These are phyloP conservation scores for Beauveria sp. DNA, from an alignment of 2,329 filamentous ascomycete species.

Conservation along the genomic window DNA sequence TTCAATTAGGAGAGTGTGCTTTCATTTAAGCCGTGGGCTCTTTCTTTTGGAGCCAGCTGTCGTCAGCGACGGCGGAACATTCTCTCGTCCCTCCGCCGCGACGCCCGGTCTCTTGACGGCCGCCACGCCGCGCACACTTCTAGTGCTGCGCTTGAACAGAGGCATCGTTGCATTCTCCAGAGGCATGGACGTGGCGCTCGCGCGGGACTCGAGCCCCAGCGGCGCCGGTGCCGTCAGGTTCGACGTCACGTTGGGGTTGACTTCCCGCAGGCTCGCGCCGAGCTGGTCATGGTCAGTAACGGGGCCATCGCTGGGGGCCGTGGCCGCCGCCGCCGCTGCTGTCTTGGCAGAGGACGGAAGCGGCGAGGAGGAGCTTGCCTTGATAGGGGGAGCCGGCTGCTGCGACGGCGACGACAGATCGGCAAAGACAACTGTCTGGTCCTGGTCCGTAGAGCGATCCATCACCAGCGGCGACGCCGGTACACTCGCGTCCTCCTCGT, in stretches of 20 bases:
- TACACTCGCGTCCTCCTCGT: constrained; percentile 13
- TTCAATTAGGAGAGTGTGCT: background rate
- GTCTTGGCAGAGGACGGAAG: constrained; percentile 15
- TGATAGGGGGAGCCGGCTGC: background rate
- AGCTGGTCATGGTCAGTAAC: constrained; percentile 25
- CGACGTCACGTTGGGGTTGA: constrained; percentile 44
- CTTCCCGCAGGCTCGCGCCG: constrained; percentile 44
- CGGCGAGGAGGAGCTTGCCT: constrained; percentile 13
- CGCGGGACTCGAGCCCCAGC: constrained; percentile 34
- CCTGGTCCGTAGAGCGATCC: constrained; percentile 27
- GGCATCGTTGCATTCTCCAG: constrained; percentile 36
- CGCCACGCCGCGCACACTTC: constrained; percentile 18
- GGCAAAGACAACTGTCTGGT: constrained; percentile 34
- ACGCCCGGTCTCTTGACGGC: constrained; percentile 28
- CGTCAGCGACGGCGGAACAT: constrained; percentile 32
- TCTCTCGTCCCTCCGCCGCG: constrained; percentile 42
- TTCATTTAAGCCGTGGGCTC: constrained; percentile 42
- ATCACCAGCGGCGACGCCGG: constrained; percentile 14
- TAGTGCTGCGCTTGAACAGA: constrained; percentile 38
- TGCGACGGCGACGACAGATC: constrained; percentile 23
- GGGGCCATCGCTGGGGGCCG: constrained; percentile 14
- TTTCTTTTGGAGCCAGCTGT: constrained; percentile 39
- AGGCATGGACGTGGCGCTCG: constrained; percentile 34
- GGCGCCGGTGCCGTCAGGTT: constrained; percentile 29
- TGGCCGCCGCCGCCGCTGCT: constrained; percentile 3